phyloP scores from a whole-genome alignment of 2,329 filamentous ascomycete genomes.

The Zasmidium citrigriseum region DNA sequence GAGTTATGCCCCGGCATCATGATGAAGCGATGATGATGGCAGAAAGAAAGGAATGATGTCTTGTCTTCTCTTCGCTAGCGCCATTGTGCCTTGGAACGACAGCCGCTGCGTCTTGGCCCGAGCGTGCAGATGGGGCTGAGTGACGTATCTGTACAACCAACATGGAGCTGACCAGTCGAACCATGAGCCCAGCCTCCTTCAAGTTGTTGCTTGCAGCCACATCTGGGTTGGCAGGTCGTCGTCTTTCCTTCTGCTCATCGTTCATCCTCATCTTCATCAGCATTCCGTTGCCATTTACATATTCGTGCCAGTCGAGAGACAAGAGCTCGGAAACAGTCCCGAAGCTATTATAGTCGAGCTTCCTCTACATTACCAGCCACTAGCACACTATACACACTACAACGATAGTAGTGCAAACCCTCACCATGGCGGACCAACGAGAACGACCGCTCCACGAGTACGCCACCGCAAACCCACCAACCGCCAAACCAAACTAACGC shows the following conservation, averaged over 20 bases:
- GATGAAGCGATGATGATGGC: background rate
- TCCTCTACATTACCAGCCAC: background rate
- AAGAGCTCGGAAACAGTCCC: background rate
- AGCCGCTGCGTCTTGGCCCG: background rate
- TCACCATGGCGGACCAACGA: conserved; percentile 20
- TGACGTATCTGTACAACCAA: conserved; percentile 1
- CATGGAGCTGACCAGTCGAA: background rate
- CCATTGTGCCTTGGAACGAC: too few relatives aligned
- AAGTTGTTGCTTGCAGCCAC: conserved; percentile 2
- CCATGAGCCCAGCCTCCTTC: conserved; percentile 4
- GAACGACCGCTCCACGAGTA: conserved; percentile 48
- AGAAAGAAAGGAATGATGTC: conserved; percentile 34
- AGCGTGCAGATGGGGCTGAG: background rate
- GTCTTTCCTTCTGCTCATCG: background rate
- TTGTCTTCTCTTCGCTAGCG: background rate
- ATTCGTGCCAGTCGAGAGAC: background rate
- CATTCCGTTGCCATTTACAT: background rate
- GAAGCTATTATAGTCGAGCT: background rate
- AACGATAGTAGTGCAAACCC: background rate
- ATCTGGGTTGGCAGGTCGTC: background rate
- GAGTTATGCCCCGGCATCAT: conserved; percentile 12
- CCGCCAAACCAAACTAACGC: background rate
- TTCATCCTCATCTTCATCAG: background rate
- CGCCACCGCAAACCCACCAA: conserved; percentile 12
- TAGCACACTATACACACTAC: background rate